A percentile compares a stretch with the other conserved stretches of the same genome.
Evolutionary conservation across 495 filamentous ascomycete species (phyloP).

Genomic region (Penicillium dipodomyicola): DNA sequence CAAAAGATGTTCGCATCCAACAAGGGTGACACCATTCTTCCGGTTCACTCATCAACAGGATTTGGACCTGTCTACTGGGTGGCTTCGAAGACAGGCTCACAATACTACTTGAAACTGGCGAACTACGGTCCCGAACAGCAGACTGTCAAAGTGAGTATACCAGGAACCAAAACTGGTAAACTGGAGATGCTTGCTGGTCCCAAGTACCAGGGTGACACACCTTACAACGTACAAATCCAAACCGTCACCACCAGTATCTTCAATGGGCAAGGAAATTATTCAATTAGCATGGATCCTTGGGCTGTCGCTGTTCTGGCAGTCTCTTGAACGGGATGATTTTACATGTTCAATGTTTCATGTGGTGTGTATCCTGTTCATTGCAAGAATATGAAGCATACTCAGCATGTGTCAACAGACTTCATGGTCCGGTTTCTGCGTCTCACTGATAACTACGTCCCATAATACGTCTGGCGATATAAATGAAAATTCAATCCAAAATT

Average conservation of each 20-base stretch:
- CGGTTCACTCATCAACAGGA: slow-evolving; percentile 34
- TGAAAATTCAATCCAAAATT: slow-evolving; percentile 12
- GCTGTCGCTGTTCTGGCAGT: slow-evolving; percentile 32
- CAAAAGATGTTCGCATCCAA: slow-evolving; percentile 52
- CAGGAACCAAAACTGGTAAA: slow-evolving; percentile 24
- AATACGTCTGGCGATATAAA: neutral
- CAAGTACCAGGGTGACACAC: slow-evolving; percentile 22
- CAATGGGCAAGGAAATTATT: slow-evolving; percentile 21
- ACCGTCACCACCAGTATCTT: slow-evolving; percentile 16
- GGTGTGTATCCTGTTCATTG: neutral
- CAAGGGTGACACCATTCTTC: slow-evolving; percentile 56
- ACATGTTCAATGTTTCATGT: neutral
- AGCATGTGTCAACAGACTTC: neutral
- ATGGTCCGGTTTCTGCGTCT: neutral
- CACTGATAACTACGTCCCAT: neutral
- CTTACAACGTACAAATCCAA: slow-evolving; percentile 22
- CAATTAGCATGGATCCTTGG: slow-evolving; percentile 29
- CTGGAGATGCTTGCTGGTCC: slow-evolving; percentile 31
- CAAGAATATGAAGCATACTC: neutral
- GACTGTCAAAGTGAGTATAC: slow-evolving; percentile 27
- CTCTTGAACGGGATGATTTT: slow-evolving; percentile 7
- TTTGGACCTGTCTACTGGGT: slow-evolving; percentile 61
- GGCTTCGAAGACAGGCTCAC: slow-evolving; percentile 40
- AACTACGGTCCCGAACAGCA: slow-evolving; percentile 28
- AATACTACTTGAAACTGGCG: slow-evolving; percentile 37